Evolutionary conservation across 2,329 filamentous ascomycete genomes (phyloP).

Genomic region (Neofusicoccum kwambonambiense): DNA sequence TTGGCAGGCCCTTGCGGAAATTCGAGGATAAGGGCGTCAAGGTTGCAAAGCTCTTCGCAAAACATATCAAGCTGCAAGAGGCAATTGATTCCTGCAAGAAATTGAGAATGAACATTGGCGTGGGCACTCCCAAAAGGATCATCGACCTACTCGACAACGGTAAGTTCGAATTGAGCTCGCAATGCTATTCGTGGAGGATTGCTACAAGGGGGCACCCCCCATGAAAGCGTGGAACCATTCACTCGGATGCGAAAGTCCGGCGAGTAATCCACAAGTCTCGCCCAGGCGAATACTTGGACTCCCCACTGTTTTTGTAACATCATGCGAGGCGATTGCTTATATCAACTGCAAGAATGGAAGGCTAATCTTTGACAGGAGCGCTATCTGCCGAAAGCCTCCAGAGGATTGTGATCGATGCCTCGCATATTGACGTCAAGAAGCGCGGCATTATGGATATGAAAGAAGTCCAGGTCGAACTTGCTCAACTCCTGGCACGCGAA

Average conservation of each 20-base stretch:
- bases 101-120: slow-evolving; percentile 73
- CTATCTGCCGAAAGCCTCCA: slow-evolving; percentile 70
- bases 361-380: slow-evolving; percentile 51
- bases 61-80: slow-evolving; percentile 94
- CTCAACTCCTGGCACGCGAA: slow-evolving; percentile 67
- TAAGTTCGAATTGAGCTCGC: slow-evolving; percentile 38
- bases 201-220: too few species aligned
- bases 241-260: too few species aligned
- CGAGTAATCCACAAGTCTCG: too few species aligned
- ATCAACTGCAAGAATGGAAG: neutral
- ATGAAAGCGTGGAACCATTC: too few species aligned
- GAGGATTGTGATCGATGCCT: slow-evolving; percentile 84
- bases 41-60: slow-evolving; percentile 92
- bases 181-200: too few species aligned
- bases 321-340: neutral
- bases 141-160: slow-evolving; percentile 80
- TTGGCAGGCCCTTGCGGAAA: slow-evolving; percentile 61
- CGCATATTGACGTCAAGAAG: slow-evolving; percentile 93
- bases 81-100: slow-evolving; percentile 73
- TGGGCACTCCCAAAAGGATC: slow-evolving; percentile 83
- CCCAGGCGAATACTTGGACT: neutral
- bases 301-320: neutral
- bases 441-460: slow-evolving; percentile 92
- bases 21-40: slow-evolving; percentile 76
- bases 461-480: slow-evolving; percentile 80